phyloP scores from a whole-genome alignment of 495 filamentous ascomycete species.

The Aspergillus funiculosus region DNA sequence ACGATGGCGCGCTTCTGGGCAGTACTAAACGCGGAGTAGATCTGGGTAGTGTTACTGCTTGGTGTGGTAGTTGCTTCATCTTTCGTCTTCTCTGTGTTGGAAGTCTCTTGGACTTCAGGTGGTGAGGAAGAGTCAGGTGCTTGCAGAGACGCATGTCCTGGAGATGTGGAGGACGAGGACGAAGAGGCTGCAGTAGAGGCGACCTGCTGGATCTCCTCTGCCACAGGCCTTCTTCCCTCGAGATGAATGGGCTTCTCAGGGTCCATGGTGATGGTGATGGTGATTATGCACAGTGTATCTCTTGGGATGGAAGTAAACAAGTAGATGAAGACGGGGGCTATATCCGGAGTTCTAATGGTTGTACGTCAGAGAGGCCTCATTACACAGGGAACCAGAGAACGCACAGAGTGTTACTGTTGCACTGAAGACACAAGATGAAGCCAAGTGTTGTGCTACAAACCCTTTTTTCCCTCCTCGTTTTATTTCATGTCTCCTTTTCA shows the following conservation, averaged over 20 bases:
- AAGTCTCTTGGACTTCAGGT: too few species aligned
- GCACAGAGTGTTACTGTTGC: too few species aligned
- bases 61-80: not conserved
- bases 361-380: too few species aligned
- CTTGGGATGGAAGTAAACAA: too few species aligned
- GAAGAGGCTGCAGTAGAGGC: not conserved
- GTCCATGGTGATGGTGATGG: not conserved
- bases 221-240: not conserved
- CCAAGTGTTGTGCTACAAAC: too few species aligned
- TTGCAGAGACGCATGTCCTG: not conserved
- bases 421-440: too few species aligned
- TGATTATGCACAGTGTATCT: too few species aligned
- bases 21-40: constrained; percentile 51
- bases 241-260: not conserved
- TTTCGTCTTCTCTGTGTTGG: not conserved
- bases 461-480: not conserved
- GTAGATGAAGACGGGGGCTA: too few species aligned
- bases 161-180: not conserved
- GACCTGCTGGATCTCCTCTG: not conserved
- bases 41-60: not conserved
- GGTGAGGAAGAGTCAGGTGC: not conserved
- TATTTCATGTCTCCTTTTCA: not conserved
- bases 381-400: too few species aligned
- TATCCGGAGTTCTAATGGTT: too few species aligned
- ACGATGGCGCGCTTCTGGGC: constrained; percentile 54